Evolutionary conservation across 2,329 filamentous ascomycete species (phyloP).

Genomic region (Zymoseptoria tritici): DNA sequence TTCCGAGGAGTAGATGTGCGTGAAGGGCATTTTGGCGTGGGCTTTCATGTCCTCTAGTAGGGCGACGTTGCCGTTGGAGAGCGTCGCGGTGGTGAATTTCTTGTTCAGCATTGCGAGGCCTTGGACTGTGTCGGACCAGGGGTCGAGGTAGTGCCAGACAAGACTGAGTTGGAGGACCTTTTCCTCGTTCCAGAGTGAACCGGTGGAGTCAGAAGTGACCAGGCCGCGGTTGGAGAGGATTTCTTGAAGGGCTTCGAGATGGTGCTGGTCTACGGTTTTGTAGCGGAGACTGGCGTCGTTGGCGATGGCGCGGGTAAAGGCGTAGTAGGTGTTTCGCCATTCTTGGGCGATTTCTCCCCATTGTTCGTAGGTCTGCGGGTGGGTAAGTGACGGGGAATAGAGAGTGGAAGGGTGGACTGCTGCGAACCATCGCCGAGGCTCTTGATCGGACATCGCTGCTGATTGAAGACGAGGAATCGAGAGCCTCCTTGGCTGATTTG

Average conservation of each 20-base stretch:
- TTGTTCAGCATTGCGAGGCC: constrained; percentile 47
- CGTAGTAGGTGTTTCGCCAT: constrained; percentile 54
- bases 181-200: constrained; percentile 48
- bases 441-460: constrained; percentile 42
- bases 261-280: constrained; percentile 66
- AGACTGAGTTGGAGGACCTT: constrained; percentile 42
- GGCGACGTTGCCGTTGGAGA: constrained; percentile 66
- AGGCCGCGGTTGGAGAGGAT: constrained; percentile 48
- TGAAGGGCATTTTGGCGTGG: constrained; percentile 55
- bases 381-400: not conserved
- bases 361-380: constrained; percentile 40
- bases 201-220: constrained; percentile 4
- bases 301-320: constrained; percentile 48
- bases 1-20: constrained; percentile 57
- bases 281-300: constrained; percentile 41
- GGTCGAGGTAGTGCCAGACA: constrained; percentile 64
- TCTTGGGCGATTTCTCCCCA: constrained; percentile 45
- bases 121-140: constrained; percentile 58
- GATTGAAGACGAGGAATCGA: constrained; percentile 43
- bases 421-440: constrained; percentile 37
- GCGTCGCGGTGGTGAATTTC: constrained; percentile 53
- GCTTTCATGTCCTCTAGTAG: constrained; percentile 59
- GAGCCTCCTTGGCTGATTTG: constrained; percentile 40
- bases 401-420: not conserved
- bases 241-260: constrained; percentile 53